Conservation (phyloP, 2,329 filamentous ascomycete genomes). For the Hypoxylon sp. region DNA sequence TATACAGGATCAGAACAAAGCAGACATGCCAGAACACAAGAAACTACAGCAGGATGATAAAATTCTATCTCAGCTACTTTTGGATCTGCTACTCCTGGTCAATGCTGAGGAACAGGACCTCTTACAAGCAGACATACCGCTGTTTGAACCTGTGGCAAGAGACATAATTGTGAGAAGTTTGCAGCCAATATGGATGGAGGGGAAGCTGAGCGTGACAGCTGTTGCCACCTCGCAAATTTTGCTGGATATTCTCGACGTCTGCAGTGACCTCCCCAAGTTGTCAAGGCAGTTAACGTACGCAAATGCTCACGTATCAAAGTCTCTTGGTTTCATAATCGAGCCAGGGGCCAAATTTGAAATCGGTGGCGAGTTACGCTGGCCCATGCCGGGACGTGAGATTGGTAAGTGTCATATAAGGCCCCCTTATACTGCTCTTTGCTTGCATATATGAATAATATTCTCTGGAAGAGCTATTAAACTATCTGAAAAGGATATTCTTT, state of each 20-base stretch:
- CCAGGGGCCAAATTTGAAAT: neutral
- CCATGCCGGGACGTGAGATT: neutral
- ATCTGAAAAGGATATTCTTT: neutral
- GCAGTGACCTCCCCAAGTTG: neutral
- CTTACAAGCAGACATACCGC: neutral
- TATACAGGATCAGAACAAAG: neutral
- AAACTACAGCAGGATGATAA: neutral
- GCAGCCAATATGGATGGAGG: neutral
- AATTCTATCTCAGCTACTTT: neutral
- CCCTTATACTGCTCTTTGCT: neutral
- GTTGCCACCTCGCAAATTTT: neutral
- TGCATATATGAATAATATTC: neutral
- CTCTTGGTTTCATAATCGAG: neutral
- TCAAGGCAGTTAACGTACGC: neutral
- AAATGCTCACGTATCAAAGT: neutral
- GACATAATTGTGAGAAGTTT: neutral
- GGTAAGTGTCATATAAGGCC: no score
- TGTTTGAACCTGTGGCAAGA: neutral
- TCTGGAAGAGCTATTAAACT: neutral
- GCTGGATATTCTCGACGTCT: neutral
- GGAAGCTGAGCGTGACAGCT: neutral
- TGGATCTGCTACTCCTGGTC: neutral
- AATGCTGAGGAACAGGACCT: neutral
- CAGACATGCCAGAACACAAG: conserved; percentile 1
- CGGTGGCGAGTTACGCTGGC: neutral